phyloP scores from a whole-genome alignment of 768 basidiomycete genomes.

The Multifurca ochricompacta region DNA sequence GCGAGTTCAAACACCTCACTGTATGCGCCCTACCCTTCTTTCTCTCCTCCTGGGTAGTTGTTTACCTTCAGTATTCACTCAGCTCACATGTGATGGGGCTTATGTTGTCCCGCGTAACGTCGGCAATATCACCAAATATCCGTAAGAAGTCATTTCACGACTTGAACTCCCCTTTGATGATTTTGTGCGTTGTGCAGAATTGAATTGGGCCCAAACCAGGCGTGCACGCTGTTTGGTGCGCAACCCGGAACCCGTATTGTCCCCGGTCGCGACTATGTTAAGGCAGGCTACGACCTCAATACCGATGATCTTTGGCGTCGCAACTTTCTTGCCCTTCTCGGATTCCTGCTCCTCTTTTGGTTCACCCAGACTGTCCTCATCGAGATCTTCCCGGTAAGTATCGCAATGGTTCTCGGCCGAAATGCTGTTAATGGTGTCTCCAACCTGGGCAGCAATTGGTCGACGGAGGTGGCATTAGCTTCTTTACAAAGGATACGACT shows the following conservation, averaged over 20 bases:
- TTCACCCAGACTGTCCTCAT: slow-evolving; percentile 58
- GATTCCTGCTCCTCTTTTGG: slow-evolving; percentile 64
- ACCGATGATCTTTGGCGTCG: slow-evolving; percentile 56
- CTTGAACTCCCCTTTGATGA: not conserved
- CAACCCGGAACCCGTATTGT: slow-evolving; percentile 42
- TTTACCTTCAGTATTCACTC: not conserved
- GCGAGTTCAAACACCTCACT: slow-evolving; percentile 67
- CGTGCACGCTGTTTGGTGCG: slow-evolving; percentile 68
- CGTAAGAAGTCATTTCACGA: slow-evolving; percentile 34
- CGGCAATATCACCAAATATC: slow-evolving; percentile 48
- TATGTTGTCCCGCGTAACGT: slow-evolving; percentile 61
- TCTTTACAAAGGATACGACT: slow-evolving; percentile 52
- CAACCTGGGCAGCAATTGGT: slow-evolving; percentile 34
- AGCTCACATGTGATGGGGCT: slow-evolving; percentile 59
- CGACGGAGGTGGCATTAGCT: slow-evolving; percentile 53
- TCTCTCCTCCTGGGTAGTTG: slow-evolving; percentile 28
- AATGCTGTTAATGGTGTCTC: slow-evolving; percentile 13
- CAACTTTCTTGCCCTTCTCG: slow-evolving; percentile 66
- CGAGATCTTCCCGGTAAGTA: slow-evolving; percentile 50
- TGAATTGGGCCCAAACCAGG: slow-evolving; percentile 68
- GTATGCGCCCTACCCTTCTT: slow-evolving; percentile 27
- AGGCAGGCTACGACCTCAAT: slow-evolving; percentile 46
- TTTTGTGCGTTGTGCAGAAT: slow-evolving; percentile 33
- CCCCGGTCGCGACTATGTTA: slow-evolving; percentile 82
- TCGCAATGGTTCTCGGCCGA: slow-evolving; percentile 22